phyloP scores from a whole-genome alignment of 83 land plant species.

The Picea mariana region DNA sequence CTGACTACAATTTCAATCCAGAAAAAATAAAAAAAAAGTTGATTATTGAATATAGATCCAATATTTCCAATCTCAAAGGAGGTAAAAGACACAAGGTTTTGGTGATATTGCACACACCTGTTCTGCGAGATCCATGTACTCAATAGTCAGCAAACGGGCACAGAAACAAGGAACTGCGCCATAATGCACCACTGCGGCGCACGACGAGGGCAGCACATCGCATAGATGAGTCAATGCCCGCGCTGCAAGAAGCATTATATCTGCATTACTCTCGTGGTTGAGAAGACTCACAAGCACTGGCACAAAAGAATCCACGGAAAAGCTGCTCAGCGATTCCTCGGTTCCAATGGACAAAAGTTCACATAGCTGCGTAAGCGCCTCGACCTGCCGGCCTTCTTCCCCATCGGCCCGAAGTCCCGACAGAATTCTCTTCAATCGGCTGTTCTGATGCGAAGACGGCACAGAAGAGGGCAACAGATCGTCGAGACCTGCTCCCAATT shows the following conservation, averaged over 20 bases:
- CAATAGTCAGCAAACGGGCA: conserved; percentile 90
- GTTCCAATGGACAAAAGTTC: conserved; percentile 95
- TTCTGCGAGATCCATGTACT: no score
- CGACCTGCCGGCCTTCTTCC: conserved; percentile 87
- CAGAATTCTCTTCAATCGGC: conserved; percentile 70
- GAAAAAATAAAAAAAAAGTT: no score
- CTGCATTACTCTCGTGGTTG: no score
- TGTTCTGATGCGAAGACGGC: conserved; percentile 45
- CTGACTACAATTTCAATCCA: no score
- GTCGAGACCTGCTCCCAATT: conserved; percentile 97
- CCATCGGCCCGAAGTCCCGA: conserved; percentile 93
- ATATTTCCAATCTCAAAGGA: no score
- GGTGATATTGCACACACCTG: no score
- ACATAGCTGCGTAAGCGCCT: conserved; percentile 91
- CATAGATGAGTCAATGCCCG: no score
- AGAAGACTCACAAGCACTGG: no score
- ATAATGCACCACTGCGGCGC: conserved; percentile 94
- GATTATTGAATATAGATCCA: no score
- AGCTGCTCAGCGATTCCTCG: conserved; percentile 83
- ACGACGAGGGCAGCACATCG: conserved; percentile 92
- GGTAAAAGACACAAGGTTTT: no score
- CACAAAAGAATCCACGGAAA: no score
- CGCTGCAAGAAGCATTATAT: no score
- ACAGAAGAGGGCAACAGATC: conserved; percentile 40
- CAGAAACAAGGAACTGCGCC: conserved; percentile 91